Evolutionary conservation across 192 early-diverging fungal genomes (phyloP), one percentile per base, ranked within the genome.

Genomic region (Coemansia sp.): DNA sequence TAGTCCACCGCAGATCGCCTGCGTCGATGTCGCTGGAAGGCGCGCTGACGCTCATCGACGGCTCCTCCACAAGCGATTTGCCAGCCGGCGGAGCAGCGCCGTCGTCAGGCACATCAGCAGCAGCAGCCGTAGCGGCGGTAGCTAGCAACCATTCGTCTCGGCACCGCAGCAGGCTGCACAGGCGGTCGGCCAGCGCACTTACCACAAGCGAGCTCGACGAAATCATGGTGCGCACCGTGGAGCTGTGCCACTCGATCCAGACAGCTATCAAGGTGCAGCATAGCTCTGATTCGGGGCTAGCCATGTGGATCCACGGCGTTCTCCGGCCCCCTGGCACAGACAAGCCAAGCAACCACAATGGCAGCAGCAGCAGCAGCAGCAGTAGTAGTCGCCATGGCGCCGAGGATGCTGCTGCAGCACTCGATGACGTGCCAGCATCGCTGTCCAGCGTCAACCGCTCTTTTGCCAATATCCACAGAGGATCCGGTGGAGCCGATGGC

Each of bases 161-260:
- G 15, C 63, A 66, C n/a, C 74, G 79, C 11, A 22, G 51, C 19
- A 63, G 74, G 1, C 62, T 69, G 62, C 80, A 82, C 40, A 73
- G 71, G 68, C 71, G 74, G 0, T 71, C 80, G 40, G 55, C 68
- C 0, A 77, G 80, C 54, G 80, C 72, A 11, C 47, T 82, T 46
- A 68, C 72, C 8, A 65, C 40, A 1, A 58, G n/a, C 59, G 80
- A 82, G 63, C 62, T 82, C 18, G 80, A 82, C 62, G 74, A 82
- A 12, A 74, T 82, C 15, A 82, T 82, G 80, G 73, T 77, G 18
- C 74, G 66, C 46, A 77, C 80, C 3, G 80, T 67, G 6, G 80
- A 82, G 56, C 65, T 70, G 62, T 82, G 80, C 39, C 75, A 82
- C 48, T 77, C 80, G n/a, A 61, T 82, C 6, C 80, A 82, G 63